phyloP scores from a whole-genome alignment of 2,329 filamentous ascomycete genomes.

The Pseudogymnoascus sp. region DNA sequence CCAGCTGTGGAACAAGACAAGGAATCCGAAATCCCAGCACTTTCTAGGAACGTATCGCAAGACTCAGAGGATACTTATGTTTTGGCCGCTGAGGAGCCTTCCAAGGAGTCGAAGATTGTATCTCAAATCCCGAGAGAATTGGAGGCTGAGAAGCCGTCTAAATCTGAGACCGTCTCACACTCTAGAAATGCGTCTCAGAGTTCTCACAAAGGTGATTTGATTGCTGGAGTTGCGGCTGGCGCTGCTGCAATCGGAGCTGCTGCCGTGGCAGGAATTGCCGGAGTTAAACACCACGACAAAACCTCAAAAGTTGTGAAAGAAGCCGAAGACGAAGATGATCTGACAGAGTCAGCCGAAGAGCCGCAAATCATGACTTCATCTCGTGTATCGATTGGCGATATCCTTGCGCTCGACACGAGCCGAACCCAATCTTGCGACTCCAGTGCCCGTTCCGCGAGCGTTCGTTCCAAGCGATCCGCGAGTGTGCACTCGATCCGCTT shows the following conservation, averaged over 20 bases:
- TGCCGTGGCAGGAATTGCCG: constrained; percentile 18
- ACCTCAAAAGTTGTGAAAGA: constrained; percentile 15
- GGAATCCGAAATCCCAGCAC: background rate
- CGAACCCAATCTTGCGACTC: constrained; percentile 10
- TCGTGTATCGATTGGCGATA: constrained; percentile 26
- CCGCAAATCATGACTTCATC: constrained; percentile 30
- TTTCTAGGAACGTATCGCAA: constrained; percentile 8
- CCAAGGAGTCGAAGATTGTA: background rate
- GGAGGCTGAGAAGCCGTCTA: background rate
- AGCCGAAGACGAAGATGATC: constrained; percentile 14
- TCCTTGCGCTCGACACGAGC: constrained; percentile 19
- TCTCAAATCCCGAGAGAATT: background rate
- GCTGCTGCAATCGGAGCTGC: constrained; percentile 17
- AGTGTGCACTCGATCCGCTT: constrained; percentile 28
- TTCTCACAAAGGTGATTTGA: constrained; percentile 7
- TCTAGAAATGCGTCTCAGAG: background rate
- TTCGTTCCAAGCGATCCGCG: constrained; percentile 17
- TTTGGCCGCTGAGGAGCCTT: background rate
- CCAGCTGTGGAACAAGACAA: background rate
- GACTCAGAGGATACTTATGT: background rate
- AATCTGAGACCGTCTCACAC: background rate
- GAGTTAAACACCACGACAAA: constrained; percentile 18
- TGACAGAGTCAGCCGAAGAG: constrained; percentile 27
- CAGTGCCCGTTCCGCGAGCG: constrained; percentile 20
- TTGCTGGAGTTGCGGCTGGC: constrained; percentile 16